Conservation (phyloP, 768 basidiomycete genomes). For the Aureoboletus auriporus region DNA sequence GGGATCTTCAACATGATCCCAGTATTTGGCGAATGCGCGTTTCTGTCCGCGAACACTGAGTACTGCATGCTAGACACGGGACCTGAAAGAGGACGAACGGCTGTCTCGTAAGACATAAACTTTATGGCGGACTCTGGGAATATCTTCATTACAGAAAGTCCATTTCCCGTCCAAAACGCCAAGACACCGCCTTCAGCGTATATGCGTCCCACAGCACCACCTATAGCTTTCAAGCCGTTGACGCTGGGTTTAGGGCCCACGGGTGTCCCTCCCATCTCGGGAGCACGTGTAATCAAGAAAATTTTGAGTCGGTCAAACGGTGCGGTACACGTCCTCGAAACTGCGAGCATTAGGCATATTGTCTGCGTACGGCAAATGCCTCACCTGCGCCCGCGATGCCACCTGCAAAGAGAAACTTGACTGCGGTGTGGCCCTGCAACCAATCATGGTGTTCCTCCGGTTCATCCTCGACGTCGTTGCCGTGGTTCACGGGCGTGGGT, state of each 20-base stretch:
- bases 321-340: conserved; percentile 93
- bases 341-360: conserved; percentile 38
- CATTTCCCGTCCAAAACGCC: conserved; percentile 98
- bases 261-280: conserved; percentile 60
- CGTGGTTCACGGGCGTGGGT: conserved; percentile 23
- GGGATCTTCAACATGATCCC: conserved; percentile 86
- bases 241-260: conserved; percentile 41
- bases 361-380: conserved; percentile 17
- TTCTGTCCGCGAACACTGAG: conserved; percentile 52
- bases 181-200: conserved; percentile 86
- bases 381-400: conserved; percentile 92
- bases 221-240: conserved; percentile 62
- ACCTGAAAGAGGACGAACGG: conserved; percentile 49
- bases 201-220: conserved; percentile 70
- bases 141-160: conserved; percentile 90
- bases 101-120: conserved; percentile 92
- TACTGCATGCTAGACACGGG: conserved; percentile 9
- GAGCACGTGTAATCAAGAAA: conserved; percentile 88
- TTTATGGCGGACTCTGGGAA: conserved; percentile 99
- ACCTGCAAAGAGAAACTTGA: conserved; percentile 90
- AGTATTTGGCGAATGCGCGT: conserved; percentile 88
- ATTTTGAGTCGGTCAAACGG: conserved; percentile 97
- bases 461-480: conserved; percentile 48
- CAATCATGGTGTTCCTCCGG: conserved; percentile 58
- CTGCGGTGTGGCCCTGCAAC: conserved; percentile 66